Evolutionary conservation across 768 basidiomycete species (phyloP).

Genomic region (Serendipita sp.): DNA sequence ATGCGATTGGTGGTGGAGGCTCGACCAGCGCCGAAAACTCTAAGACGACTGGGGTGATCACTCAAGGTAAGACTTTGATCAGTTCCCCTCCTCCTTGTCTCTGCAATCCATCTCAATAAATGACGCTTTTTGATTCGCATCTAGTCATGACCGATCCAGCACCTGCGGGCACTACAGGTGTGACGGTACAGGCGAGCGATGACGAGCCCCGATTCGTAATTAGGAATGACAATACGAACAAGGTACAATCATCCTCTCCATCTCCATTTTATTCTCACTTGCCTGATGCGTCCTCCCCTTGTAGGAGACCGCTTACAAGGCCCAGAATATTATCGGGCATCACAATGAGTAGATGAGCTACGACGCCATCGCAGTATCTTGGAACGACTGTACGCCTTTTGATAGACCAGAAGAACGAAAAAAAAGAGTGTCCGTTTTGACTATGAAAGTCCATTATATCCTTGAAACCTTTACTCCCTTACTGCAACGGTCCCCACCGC

Average conservation of each 20-base stretch:
- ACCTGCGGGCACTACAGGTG: neutral
- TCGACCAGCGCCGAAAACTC: neutral
- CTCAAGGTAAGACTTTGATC: neutral
- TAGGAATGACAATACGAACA: conserved; percentile 9
- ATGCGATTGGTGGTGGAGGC: neutral
- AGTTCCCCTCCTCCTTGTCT: neutral
- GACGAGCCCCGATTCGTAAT: conserved; percentile 7
- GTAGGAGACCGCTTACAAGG: conserved; percentile 9
- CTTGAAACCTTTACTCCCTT: too few species aligned
- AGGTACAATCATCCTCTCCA: neutral
- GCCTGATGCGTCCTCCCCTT: neutral
- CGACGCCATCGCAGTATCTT: too few species aligned
- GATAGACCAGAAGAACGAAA: too few species aligned
- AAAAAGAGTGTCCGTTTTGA: too few species aligned
- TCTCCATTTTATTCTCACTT: neutral
- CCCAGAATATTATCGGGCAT: neutral
- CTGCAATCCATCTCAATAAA: neutral
- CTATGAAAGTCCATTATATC: too few species aligned
- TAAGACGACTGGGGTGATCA: neutral
- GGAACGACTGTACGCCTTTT: too few species aligned
- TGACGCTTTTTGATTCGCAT: neutral
- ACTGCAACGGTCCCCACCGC: too few species aligned
- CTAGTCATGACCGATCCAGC: neutral
- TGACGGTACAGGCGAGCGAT: conserved; percentile 4
- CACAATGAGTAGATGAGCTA: too few species aligned